Conservation (phyloP, 179 eudicot species). For the Carnegiea gigantea region DNA sequence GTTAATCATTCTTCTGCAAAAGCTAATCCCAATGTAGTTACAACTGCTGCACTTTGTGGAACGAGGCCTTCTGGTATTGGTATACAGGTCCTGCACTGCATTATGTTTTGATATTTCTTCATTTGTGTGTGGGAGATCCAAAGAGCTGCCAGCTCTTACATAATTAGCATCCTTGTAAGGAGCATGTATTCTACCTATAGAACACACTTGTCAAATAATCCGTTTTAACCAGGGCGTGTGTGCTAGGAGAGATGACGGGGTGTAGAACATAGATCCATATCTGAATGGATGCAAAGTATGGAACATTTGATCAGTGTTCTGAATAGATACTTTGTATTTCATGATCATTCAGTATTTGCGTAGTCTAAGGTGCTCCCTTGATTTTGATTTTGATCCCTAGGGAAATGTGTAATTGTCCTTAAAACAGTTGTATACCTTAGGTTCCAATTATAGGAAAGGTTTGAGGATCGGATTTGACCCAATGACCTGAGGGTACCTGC, state of each 20-base stretch:
- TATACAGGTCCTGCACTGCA: slow-evolving; percentile 21
- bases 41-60: slow-evolving; percentile 35
- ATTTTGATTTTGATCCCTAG: neutral
- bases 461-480: no score
- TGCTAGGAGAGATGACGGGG: no score
- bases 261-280: no score
- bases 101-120: neutral
- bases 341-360: no score
- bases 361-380: no score
- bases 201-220: no score
- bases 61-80: slow-evolving; percentile 34
- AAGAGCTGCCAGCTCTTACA: neutral
- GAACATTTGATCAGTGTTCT: no score
- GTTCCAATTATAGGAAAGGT: no score
- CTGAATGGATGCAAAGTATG: no score
- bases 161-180: neutral
- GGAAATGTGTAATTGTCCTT: neutral
- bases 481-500: no score
- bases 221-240: no score
- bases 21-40: slow-evolving; percentile 35
- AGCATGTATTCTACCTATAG: neutral
- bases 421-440: neutral
- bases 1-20: slow-evolving; percentile 30
- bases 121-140: neutral
- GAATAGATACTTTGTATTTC: no score